phyloP scores from a whole-genome alignment of 208 protist genomes.

The Wallacemonas sp. region DNA sequence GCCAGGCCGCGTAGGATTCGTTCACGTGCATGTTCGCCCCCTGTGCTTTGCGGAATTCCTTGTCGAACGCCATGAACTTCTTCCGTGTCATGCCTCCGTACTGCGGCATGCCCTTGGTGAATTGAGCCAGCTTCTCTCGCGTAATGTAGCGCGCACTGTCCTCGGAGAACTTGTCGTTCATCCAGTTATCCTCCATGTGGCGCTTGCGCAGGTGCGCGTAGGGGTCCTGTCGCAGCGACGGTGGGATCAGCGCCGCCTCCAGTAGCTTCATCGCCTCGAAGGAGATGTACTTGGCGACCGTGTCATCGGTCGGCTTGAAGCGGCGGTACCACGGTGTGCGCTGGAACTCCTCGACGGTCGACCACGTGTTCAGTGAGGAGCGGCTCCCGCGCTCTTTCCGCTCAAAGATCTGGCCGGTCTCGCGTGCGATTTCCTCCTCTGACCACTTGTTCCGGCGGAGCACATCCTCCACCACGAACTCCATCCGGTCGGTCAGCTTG shows the following conservation, averaged over 20 bases:
- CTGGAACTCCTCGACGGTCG: constrained; percentile 90
- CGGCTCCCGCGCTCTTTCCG: constrained; percentile 56
- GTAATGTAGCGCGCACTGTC: constrained; percentile 75
- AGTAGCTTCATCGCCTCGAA: constrained; percentile 89
- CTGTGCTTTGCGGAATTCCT: constrained; percentile 52
- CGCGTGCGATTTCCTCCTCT: constrained; percentile 68
- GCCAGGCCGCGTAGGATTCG: constrained; percentile 85
- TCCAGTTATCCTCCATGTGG: constrained; percentile 92
- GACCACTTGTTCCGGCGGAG: constrained; percentile 66
- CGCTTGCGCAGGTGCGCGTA: constrained; percentile 89
- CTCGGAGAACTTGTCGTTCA: constrained; percentile 90
- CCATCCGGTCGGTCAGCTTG: constrained; percentile 88
- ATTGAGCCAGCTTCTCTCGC: constrained; percentile 68
- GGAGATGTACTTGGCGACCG: constrained; percentile 82
- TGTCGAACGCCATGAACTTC: constrained; percentile 83
- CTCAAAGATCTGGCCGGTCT: constrained; percentile 84
- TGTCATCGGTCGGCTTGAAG: constrained; percentile 83
- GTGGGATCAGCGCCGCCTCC: constrained; percentile 77
- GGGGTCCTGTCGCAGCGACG: constrained; percentile 74
- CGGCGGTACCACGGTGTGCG: constrained; percentile 89
- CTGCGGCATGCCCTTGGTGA: constrained; percentile 76
- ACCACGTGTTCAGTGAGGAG: constrained; percentile 87
- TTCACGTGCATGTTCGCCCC: constrained; percentile 76
- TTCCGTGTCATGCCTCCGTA: constrained; percentile 72
- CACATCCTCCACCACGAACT: constrained; percentile 74